These are phyloP conservation scores for Stevia rebaudiana DNA, from an alignment of 140 eudicot genomes.

Conservation along the genomic window DNA sequence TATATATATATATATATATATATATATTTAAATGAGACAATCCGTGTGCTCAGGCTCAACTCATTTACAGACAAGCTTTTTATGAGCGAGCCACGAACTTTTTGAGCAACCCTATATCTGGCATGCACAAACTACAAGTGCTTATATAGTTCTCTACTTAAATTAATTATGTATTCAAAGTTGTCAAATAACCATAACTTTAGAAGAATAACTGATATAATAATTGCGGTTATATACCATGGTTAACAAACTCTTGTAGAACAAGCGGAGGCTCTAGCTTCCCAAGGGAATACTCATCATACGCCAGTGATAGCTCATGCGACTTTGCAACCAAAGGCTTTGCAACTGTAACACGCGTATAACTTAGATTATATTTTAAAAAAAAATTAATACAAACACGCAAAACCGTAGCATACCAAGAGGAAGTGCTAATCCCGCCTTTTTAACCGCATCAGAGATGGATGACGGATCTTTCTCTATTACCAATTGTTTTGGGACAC, in stretches of 20 bases:
- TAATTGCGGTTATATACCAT: slow-evolving; percentile 42
- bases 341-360: slow-evolving; percentile 48
- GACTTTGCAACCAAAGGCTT: slow-evolving; percentile 92
- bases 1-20: no score
- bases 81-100: no score
- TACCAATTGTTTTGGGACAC: slow-evolving; percentile 81
- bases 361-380: not conserved
- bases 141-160: not conserved
- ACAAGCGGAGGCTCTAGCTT: slow-evolving; percentile 96
- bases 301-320: slow-evolving; percentile 90
- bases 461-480: slow-evolving; percentile 75
- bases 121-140: not conserved
- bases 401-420: slow-evolving; percentile 48
- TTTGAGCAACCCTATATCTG: not conserved
- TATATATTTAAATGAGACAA: no score
- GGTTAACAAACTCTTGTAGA: slow-evolving; percentile 91
- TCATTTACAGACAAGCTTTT: no score
- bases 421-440: slow-evolving; percentile 75
- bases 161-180: not conserved
- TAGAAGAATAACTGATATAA: not conserved
- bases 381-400: not conserved
- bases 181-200: not conserved
- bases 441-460: slow-evolving; percentile 61
- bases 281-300: slow-evolving; percentile 75
- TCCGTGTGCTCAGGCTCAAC: no score